phyloP scores from a whole-genome alignment of 768 basidiomycete species.

The Crepidotus variabilis region DNA sequence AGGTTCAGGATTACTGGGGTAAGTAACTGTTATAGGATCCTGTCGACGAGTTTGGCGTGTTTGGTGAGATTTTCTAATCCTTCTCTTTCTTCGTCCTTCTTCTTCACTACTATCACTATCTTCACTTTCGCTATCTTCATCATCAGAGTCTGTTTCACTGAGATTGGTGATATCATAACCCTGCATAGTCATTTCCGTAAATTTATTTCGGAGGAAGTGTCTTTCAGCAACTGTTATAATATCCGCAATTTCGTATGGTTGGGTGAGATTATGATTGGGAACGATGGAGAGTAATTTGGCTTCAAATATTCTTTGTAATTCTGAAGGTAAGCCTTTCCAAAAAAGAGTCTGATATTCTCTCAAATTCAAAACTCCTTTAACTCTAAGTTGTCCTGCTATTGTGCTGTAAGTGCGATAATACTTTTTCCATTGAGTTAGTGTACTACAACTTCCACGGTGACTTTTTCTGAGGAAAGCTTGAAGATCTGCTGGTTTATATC shows the following conservation, averaged over 20 bases:
- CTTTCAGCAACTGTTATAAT: slow-evolving; percentile 1
- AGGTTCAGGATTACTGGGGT: background rate
- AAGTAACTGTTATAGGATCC: background rate
- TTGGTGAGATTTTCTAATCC: background rate
- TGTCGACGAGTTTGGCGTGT: background rate
- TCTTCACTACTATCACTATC: background rate
- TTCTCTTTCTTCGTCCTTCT: background rate
- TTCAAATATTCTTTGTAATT: background rate
- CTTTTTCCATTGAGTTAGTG: background rate
- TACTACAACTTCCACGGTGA: background rate
- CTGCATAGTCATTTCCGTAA: background rate
- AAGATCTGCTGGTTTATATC: background rate
- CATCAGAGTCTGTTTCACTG: background rate
- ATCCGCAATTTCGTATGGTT: slow-evolving; percentile 1
- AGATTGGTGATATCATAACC: background rate
- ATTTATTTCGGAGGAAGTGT: background rate
- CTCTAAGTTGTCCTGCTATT: background rate
- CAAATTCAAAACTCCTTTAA: background rate
- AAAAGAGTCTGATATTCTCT: background rate
- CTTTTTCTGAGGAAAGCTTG: background rate
- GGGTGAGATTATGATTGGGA: background rate
- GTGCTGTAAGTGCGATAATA: background rate
- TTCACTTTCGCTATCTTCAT: background rate
- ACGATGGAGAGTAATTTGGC: background rate
- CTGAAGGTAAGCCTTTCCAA: background rate